phyloP scores from a whole-genome alignment of 2,329 filamentous ascomycete genomes.

The Xylaria sp. region DNA sequence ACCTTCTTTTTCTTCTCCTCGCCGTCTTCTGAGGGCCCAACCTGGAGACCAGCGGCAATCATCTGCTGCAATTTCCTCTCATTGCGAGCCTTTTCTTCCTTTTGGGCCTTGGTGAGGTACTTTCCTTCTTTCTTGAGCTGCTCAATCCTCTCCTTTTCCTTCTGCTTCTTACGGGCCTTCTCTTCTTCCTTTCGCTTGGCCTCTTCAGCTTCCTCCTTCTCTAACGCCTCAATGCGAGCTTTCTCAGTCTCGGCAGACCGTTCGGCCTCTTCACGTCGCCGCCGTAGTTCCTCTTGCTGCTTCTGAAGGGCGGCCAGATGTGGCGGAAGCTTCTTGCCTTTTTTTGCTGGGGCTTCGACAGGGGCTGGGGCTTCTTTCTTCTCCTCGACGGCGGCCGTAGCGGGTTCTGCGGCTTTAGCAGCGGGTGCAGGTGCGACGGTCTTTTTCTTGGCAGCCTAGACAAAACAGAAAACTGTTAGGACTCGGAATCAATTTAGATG shows the following conservation, averaged over 20 bases:
- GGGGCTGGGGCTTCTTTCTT: slow-evolving; percentile 60
- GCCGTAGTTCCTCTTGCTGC: slow-evolving; percentile 81
- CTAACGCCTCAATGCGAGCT: slow-evolving; percentile 71
- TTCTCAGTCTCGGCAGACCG: slow-evolving; percentile 70
- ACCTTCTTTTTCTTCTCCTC: slow-evolving; percentile 80
- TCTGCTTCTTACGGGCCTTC: slow-evolving; percentile 82
- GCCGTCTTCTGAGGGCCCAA: slow-evolving; percentile 67
- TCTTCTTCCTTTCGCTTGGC: slow-evolving; percentile 75
- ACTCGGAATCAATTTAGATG: slow-evolving; percentile 45
- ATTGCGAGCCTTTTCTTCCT: slow-evolving; percentile 81
- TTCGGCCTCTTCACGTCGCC: slow-evolving; percentile 71
- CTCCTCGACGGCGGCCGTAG: slow-evolving; percentile 60
- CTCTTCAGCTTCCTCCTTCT: slow-evolving; percentile 73
- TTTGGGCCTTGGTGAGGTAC: slow-evolving; percentile 86
- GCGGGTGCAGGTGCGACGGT: slow-evolving; percentile 51
- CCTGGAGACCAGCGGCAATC: slow-evolving; percentile 79
- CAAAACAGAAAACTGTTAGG: slow-evolving; percentile 7
- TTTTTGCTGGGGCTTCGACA: slow-evolving; percentile 66
- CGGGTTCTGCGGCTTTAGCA: slow-evolving; percentile 66
- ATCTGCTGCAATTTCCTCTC: slow-evolving; percentile 87
- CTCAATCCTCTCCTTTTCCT: slow-evolving; percentile 86
- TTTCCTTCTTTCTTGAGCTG: slow-evolving; percentile 90
- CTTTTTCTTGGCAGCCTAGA: slow-evolving; percentile 86
- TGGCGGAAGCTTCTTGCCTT: slow-evolving; percentile 89
- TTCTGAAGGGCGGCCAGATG: slow-evolving; percentile 79